Conservation (phyloP, 1,284 basidiomycete genomes). For the Leccinum griseonigrum region DNA sequence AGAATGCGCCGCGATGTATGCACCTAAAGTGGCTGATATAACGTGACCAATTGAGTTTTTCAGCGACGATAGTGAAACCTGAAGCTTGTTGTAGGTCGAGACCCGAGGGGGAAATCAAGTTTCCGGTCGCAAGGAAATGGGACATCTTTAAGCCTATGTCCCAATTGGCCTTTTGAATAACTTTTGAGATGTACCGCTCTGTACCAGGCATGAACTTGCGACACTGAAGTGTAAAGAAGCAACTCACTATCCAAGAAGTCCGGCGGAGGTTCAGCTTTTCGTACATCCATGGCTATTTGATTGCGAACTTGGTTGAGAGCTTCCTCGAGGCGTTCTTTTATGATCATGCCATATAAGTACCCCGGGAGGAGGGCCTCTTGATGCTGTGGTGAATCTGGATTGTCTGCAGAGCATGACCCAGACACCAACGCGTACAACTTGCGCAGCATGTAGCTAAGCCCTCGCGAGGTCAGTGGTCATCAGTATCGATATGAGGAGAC, state of each 20-base stretch:
- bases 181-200: constrained; percentile 85
- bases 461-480: constrained; percentile 12
- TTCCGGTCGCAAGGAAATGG: constrained; percentile 98
- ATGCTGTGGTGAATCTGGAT: constrained; percentile 98
- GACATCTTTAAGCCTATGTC: constrained; percentile 90
- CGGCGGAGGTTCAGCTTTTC: constrained; percentile 66
- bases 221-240: not conserved
- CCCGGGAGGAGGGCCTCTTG: constrained; percentile 98
- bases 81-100: constrained; percentile 97
- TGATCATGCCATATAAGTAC: constrained; percentile 92
- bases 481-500: not conserved
- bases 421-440: constrained; percentile 95
- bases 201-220: constrained; percentile 10
- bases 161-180: constrained; percentile 79
- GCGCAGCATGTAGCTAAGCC: constrained; percentile 85
- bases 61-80: constrained; percentile 97
- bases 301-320: constrained; percentile 74
- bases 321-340: constrained; percentile 97
- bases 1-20: constrained; percentile 99
- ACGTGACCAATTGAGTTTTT: constrained; percentile 98
- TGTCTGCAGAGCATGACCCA: constrained; percentile 89
- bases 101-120: constrained; percentile 92
- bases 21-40: constrained; percentile 99
- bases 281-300: constrained; percentile 76
- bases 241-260: constrained; percentile 86